Conservation (phyloP, 83 land plant species). For the Larix sibirica region DNA sequence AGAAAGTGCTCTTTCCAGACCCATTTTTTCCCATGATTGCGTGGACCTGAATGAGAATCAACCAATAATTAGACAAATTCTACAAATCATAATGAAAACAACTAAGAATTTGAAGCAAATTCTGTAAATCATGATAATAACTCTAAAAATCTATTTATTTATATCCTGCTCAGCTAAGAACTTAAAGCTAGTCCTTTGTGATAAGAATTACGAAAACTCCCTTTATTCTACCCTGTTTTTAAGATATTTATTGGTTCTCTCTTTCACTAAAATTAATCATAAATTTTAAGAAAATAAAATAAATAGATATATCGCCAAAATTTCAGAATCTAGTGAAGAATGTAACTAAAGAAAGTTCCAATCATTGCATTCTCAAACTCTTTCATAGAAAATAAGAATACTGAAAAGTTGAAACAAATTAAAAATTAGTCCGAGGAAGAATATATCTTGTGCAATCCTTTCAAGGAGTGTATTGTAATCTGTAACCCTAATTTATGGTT, state of each 20-base stretch:
- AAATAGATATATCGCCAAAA: background rate
- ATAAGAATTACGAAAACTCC: background rate
- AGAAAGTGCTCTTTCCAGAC: slow-evolving; percentile 96
- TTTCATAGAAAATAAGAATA: no score
- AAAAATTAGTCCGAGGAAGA: background rate
- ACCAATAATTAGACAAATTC: background rate
- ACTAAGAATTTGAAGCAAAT: background rate
- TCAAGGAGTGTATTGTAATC: background rate
- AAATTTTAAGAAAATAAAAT: background rate
- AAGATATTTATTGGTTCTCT: background rate
- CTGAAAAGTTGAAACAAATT: no score
- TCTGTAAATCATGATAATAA: background rate
- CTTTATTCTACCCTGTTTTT: background rate
- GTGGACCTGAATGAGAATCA: slow-evolving; percentile 65
- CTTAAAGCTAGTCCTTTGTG: no score
- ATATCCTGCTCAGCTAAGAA: background rate
- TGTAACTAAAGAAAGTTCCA: background rate
- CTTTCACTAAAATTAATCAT: no score
- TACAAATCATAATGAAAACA: background rate
- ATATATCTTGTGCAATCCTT: background rate
- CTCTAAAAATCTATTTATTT: background rate
- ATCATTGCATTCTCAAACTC: background rate
- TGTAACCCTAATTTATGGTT: background rate
- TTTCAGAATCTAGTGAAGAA: background rate
- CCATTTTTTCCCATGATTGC: slow-evolving; percentile 99